phyloP scores from a whole-genome alignment of 2,329 filamentous ascomycete species.

The Ustulina deusta region DNA sequence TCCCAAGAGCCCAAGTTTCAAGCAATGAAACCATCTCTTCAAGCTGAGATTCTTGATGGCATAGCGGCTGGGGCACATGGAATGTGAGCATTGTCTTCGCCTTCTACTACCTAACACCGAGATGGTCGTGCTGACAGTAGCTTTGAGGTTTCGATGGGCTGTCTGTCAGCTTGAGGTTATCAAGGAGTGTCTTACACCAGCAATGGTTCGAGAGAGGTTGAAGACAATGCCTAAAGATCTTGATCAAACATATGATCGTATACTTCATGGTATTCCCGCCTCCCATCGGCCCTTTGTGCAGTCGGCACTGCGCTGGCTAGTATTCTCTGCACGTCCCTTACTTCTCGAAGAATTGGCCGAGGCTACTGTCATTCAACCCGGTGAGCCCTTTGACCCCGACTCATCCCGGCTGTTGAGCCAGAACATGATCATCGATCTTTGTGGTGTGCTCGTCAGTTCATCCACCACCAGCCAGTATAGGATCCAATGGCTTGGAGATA shows the following conservation, averaged over 20 bases:
- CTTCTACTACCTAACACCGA: background rate
- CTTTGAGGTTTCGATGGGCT: background rate
- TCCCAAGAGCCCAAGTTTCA: no score
- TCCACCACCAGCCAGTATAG: background rate
- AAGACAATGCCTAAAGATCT: background rate
- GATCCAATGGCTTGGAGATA: background rate
- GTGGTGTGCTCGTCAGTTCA: background rate
- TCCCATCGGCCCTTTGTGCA: background rate
- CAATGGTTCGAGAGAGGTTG: background rate
- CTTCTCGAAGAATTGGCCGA: background rate
- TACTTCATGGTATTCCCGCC: background rate
- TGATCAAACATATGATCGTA: background rate
- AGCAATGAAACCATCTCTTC: no score
- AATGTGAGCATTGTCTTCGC: no score
- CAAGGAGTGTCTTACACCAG: background rate
- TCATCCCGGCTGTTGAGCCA: background rate
- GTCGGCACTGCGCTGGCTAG: background rate
- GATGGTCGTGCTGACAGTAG: background rate
- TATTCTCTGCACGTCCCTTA: background rate
- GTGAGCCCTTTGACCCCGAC: background rate
- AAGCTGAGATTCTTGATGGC: no score
- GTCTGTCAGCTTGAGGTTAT: background rate
- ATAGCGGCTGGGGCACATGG: no score
- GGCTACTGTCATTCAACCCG: background rate
- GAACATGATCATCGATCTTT: background rate